These are phyloP conservation scores for Phyllostachys edulis DNA, from an alignment of 176 grass and related monocot genomes.

Conservation along the genomic window DNA sequence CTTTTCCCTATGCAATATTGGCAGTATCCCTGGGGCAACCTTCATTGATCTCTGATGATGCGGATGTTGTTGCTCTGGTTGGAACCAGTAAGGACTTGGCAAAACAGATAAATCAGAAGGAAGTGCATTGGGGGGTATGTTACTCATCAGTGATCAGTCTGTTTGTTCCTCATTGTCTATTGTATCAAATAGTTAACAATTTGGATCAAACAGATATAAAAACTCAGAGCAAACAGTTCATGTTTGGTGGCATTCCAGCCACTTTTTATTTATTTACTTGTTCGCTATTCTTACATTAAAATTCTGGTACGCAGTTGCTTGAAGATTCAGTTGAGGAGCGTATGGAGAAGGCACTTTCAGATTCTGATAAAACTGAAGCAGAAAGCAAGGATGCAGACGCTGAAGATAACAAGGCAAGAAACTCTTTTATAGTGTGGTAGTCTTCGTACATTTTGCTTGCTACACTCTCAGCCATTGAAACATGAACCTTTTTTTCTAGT, in stretches of 20 bases:
- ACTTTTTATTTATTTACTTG: constrained; percentile 14
- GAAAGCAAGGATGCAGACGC: constrained; percentile 78
- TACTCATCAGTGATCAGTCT: constrained; percentile 14
- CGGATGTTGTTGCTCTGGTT: constrained; percentile 78
- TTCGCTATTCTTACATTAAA: constrained; percentile 15
- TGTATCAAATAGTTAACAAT: constrained; percentile 6
- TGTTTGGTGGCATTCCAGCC: background rate
- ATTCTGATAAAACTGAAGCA: constrained; percentile 88
- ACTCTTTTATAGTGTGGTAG: background rate
- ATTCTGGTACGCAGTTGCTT: constrained; percentile 71
- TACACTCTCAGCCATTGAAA: background rate
- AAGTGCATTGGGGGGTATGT: constrained; percentile 95
- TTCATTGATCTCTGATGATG: constrained; percentile 77
- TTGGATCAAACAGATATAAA: background rate
- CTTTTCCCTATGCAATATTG: constrained; percentile 38
- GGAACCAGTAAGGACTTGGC: constrained; percentile 87
- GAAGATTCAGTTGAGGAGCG: constrained; percentile 94
- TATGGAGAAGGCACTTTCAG: constrained; percentile 72
- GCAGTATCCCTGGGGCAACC: constrained; percentile 79
- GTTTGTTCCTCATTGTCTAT: constrained; percentile 10
- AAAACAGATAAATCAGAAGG: constrained; percentile 98
- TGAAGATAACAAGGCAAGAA: constrained; percentile 83
- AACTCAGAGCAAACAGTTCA: background rate
- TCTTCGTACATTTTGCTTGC: constrained; percentile 7
- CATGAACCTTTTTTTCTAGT: background rate